Evolutionary conservation across 768 basidiomycete species (phyloP).

Genomic region (Cubamyces lactineus): DNA sequence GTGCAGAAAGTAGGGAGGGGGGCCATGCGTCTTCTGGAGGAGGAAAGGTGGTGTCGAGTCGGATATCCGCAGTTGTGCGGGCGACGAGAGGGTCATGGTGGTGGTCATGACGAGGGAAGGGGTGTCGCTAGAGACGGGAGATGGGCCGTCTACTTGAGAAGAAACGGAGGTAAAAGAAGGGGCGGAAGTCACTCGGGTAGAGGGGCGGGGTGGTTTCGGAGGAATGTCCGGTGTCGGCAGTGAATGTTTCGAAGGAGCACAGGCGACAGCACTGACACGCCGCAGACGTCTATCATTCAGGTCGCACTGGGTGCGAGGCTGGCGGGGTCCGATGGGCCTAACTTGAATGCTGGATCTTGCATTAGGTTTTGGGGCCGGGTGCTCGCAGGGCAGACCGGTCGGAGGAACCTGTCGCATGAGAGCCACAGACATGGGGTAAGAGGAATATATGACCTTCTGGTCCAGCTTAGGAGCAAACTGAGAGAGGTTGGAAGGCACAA

Average conservation of each 20-base stretch:
- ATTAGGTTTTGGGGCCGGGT: background rate
- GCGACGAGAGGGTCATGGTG: constrained; percentile 13
- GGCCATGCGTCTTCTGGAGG: constrained; percentile 9
- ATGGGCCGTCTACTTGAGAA: background rate
- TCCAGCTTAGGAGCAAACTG: background rate
- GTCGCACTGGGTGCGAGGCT: constrained; percentile 15
- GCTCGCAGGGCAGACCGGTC: constrained; percentile 8
- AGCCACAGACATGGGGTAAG: constrained; percentile 3
- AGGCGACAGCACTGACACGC: constrained; percentile 20
- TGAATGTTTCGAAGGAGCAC: constrained; percentile 21
- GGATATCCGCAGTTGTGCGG: constrained; percentile 4
- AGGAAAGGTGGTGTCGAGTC: constrained; percentile 14
- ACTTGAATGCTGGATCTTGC: constrained; percentile 6
- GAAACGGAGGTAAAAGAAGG: constrained; percentile 18
- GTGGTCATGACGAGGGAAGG: constrained; percentile 19
- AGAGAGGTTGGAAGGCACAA: constrained; percentile 6
- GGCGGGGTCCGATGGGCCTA: constrained; percentile 9
- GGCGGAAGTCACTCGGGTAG: constrained; percentile 5
- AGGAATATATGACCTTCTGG: background rate
- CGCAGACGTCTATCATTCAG: constrained; percentile 19
- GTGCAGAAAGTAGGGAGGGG: constrained; percentile 14
- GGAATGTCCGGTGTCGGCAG: constrained; percentile 14
- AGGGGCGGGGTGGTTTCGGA: constrained; percentile 17
- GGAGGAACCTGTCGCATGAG: constrained; percentile 12
- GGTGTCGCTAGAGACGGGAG: constrained; percentile 3